Base-by-base conservation (phyloP, 352 stramenopile genomes). In the Phytopythium boreale region DNA sequence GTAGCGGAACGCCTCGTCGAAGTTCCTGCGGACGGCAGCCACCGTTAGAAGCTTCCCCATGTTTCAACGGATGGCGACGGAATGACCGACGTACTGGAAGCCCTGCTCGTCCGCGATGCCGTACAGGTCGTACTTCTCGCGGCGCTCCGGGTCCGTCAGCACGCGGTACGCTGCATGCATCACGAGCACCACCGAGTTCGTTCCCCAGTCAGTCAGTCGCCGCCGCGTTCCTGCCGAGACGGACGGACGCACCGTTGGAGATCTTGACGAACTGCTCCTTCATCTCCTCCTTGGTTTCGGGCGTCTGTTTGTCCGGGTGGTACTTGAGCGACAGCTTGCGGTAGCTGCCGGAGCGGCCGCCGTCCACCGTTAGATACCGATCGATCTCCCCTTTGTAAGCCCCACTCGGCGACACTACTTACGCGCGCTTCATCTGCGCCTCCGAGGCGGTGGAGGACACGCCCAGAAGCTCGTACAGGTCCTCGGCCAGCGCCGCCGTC, bases 221-320 rank as follows among this genome's bases (percentile, higher is more conserved):
- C n/a, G n/a, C n/a, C n/a, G n/a, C n/a, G n/a, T n/a, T n/a, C n/a
- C n/a, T n/a, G n/a, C n/a, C n/a, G n/a, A n/a, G n/a, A n/a, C n/a
- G n/a, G n/a, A n/a, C n/a, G 36, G 9, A 22, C 67, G 19, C 55
- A 90, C 82, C 82, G 63, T 92, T 92, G 56, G 79, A 77, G 73
- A 92, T 89, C 76, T 92, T 88, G 64, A 92, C 72, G 52, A 92
- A 92, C 62, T 82, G 67, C 34, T 87, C 79, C 66, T 83, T 86
- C 76, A 88, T 83, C 15, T 63, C 66, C 46, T 88, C 79, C 20
- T 78, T 75, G 15, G 62, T 80, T 29, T 89, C 79, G 24, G 82
- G 77, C 31, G 90, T 87, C 56, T 97, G 92, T 77, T 98, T 98
- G 72, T 98, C 94, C 29, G 95, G 95, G 75, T 98, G 95, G 69